Evolutionary conservation across 495 filamentous ascomycete species (phyloP), one percentile per base, ranked within the genome.

Genomic region (Trypethelium eluteriae): DNA sequence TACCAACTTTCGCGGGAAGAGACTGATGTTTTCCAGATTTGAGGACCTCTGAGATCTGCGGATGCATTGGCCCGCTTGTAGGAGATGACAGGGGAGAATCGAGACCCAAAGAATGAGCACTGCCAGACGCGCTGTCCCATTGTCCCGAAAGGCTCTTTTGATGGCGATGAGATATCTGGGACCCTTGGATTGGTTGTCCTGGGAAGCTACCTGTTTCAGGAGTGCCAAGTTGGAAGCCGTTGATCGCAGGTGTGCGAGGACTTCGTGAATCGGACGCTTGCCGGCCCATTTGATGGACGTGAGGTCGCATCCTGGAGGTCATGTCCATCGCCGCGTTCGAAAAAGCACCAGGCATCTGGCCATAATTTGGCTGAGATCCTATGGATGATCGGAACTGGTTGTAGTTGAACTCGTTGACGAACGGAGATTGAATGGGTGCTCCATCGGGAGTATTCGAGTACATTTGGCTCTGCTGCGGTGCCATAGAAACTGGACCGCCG

Each of bases 391-490:
- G 81, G 73, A 88, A 91, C 68, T 90, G 89, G 12, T 83, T 81
- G 66, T 88, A 88, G 73, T 86, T 84, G 77, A 91, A 93, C 71
- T 87, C 78, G 62, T 90, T 84, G 36, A 88, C 82, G 69, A 92
- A 96, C 0, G 92, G 92, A 72, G 91, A 95, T 70, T 91, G 87
- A 67, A 95, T 92, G 3, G 92, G 91, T 57, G 88, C 86, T 34
- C 90, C 90, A 59, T 96, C 92, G 7, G 92, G 92, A 2, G 91
- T 96, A 70, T 88, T 88, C 38, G 92, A 96, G 75, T 86, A 96
- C 65, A 87, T 80, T 39, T 86, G 83, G 34, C 73, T 71, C 61
- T 71, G 73, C 7, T 73, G 75, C 63, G 83, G 80, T n/a, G 62
- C 59, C 62, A 67, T 68, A 16, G 71, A 65, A 0, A 70, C 61